Base-by-base conservation (phyloP, 202 grass and related monocot genomes). In the Dendrocalamus latiflorus region DNA sequence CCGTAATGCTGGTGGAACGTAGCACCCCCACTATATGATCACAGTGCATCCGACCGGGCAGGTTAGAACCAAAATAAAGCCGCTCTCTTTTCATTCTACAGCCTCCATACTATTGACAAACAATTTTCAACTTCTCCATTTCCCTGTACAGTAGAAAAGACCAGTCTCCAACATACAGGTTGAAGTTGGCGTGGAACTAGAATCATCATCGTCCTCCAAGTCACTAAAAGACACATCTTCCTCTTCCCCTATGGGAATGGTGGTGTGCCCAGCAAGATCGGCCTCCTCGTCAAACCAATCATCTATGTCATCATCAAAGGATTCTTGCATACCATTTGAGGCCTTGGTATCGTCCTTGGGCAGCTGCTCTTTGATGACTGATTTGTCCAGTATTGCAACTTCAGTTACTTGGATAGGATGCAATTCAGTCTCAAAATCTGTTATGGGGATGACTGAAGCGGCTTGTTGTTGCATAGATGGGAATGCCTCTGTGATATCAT, bases 211-310 rank as follows among this genome's bases (percentile, higher is more conserved):
- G 0, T 97, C 92, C 81, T 98, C 93, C 57, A 98, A 90, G 83
- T 98, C 95, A 79, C 95, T 98, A 77, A 98, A 98, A 42, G 93
- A 95, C 54, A 98, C 91, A 73, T 98, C 95, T 75, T 98, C 95
- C 61, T 93, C 95, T 1, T 89, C 84, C 4, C 83, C 91, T 49
- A 93, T 82, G 74, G 83, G 89, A 64, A 98, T 81, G 22, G 65
- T 51, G 6, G 66, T 88, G 44, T 84, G 84, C 54, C 86, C 87
- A 39, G 84, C 70, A 60, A 86, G 87, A 60, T 89, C 77, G 0
- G 87, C 78, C 78, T 91, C 95, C 53, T 98, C 89, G 1, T 95
- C 90, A 17, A 98, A 95, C 96, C 93, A 98, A 43, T 90, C 94
- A 45, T 98, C 94, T 53, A 63, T 81, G 12, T 93, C 93, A 4